phyloP scores from a whole-genome alignment of 2,329 filamentous ascomycete genomes.

The Neurospora crassa region DNA sequence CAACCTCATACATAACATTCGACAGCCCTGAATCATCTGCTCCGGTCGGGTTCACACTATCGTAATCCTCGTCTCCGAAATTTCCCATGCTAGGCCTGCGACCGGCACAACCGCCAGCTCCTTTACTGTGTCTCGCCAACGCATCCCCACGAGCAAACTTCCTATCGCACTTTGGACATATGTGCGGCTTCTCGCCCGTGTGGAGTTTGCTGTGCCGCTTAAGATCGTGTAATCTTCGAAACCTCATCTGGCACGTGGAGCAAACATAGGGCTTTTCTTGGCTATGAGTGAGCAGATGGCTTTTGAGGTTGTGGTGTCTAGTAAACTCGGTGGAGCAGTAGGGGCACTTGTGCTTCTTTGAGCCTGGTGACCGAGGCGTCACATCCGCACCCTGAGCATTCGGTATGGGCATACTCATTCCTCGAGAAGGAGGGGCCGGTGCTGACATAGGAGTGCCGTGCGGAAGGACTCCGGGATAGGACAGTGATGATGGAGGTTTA shows the following conservation, averaged over 20 bases:
- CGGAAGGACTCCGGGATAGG: constrained; percentile 44
- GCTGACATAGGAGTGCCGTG: constrained; percentile 32
- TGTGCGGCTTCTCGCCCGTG: constrained; percentile 89
- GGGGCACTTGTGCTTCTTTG: constrained; percentile 90
- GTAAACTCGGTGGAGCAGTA: constrained; percentile 97
- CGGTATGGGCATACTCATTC: constrained; percentile 49
- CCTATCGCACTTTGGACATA: constrained; percentile 88
- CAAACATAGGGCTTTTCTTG: constrained; percentile 98
- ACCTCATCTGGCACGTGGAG: constrained; percentile 84
- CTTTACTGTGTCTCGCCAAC: constrained; percentile 88
- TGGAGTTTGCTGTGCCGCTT: constrained; percentile 96
- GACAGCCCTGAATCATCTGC: constrained; percentile 48
- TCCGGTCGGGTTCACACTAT: constrained; percentile 39
- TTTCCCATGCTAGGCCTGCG: constrained; percentile 77
- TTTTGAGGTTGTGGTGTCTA: constrained; percentile 94
- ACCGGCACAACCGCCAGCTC: constrained; percentile 88
- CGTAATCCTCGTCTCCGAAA: constrained; percentile 70
- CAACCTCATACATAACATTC: constrained; percentile 44
- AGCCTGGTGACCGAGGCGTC: constrained; percentile 54
- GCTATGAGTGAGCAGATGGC: constrained; percentile 91
- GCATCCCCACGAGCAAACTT: constrained; percentile 95
- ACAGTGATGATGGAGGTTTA: constrained; percentile 40
- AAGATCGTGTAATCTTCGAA: constrained; percentile 84
- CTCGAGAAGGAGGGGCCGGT: constrained; percentile 33
- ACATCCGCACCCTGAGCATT: constrained; percentile 32